Evolutionary conservation across 2,329 filamentous ascomycete genomes (phyloP).

Genomic region (Aureobasidium melanogenum): DNA sequence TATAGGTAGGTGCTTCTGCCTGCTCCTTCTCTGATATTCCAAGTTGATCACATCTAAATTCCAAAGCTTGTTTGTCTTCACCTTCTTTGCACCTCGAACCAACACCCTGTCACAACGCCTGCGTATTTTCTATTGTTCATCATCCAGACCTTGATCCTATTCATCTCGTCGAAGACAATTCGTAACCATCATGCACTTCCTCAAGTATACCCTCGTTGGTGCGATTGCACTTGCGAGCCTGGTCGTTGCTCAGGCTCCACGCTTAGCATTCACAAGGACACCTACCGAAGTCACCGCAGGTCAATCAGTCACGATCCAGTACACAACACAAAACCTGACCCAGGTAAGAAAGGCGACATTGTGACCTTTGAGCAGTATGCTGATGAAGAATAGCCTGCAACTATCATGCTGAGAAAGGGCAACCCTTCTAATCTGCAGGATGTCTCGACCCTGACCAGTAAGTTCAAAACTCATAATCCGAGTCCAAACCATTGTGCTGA

Average conservation of each 20-base stretch:
- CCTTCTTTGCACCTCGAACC: neutral
- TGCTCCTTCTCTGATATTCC: neutral
- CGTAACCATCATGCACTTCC: conserved; percentile 25
- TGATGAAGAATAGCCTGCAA: conserved; percentile 36
- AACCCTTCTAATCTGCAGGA: conserved; percentile 40
- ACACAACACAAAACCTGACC: conserved; percentile 19
- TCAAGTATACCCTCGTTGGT: conserved; percentile 38
- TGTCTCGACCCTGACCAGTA: conserved; percentile 41
- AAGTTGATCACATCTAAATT: no score
- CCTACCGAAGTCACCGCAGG: conserved; percentile 41
- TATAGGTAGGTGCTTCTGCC: neutral
- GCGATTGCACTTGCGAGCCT: conserved; percentile 33
- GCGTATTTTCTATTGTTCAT: neutral
- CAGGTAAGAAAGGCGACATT: conserved; percentile 8
- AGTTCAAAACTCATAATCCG: conserved; percentile 16
- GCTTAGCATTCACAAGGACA: conserved; percentile 45
- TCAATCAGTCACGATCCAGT: conserved; percentile 32
- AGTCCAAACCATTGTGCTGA: neutral
- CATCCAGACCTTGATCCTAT: neutral
- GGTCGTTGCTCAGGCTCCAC: conserved; percentile 37
- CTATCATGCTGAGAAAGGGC: conserved; percentile 49
- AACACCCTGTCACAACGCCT: neutral
- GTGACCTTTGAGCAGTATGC: neutral
- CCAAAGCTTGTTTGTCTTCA: neutral
- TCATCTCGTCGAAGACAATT: neutral